Evolutionary conservation across 139 green algal genomes (phyloP).

Genomic region (Pleodorina starrii): DNA sequence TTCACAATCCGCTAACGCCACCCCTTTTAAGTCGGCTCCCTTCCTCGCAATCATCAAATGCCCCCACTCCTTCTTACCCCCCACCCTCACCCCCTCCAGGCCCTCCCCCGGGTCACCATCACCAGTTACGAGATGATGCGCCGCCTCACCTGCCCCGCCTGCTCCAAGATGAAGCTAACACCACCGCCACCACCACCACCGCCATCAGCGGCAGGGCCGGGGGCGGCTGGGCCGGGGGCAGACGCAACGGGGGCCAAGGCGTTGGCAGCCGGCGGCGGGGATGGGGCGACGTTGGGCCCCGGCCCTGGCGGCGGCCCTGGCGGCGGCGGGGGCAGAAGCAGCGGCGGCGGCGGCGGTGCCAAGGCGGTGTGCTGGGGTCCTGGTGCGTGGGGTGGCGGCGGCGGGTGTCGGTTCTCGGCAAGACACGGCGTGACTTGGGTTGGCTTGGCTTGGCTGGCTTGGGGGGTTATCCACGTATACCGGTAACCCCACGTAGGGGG

Average conservation of each 20-base stretch:
- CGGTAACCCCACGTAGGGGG: not conserved
- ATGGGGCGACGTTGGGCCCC: too few relatives aligned
- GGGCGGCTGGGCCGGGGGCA: not conserved
- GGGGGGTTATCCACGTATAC: not conserved
- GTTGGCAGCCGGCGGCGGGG: not conserved
- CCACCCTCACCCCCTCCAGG: not conserved
- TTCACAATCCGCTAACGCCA: too few relatives aligned
- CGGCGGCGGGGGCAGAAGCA: not conserved
- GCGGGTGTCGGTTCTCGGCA: not conserved
- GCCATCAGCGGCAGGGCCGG: not conserved
- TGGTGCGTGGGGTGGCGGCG: not conserved
- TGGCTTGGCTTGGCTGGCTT: not conserved
- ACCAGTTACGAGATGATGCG: conserved; percentile 93
- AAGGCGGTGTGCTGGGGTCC: conserved; percentile 38
- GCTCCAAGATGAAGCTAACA: conserved; percentile 56
- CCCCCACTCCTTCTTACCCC: not conserved
- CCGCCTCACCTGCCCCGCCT: conserved; percentile 82
- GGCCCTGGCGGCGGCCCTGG: not conserved
- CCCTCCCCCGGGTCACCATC: conserved; percentile 74
- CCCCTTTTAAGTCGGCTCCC: too few relatives aligned
- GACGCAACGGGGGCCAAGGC: not conserved
- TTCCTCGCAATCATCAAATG: not conserved
- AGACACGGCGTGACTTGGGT: not conserved
- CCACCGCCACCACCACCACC: conserved; percentile 1
- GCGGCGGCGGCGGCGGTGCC: not conserved